A percentile compares a stretch with the other conserved stretches of the same genome.
Conservation (phyloP, 2,329 filamentous ascomycete species). For the Cercospora brassicicola region DNA sequence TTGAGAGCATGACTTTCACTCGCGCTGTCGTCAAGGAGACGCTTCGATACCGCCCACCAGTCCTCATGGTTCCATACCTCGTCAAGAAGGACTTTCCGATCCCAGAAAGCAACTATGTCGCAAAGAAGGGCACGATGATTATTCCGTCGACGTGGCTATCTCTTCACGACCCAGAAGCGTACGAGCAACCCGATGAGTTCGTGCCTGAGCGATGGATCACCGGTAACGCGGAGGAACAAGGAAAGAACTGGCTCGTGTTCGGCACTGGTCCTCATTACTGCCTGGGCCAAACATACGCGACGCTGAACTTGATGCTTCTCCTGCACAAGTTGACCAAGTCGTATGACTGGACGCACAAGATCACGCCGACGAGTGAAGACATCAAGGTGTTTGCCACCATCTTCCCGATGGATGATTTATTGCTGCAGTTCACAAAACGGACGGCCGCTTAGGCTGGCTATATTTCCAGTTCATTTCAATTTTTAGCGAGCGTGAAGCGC, state of each 20-base stretch:
- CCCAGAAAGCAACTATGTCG: slow-evolving; percentile 75
- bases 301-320: slow-evolving; percentile 76
- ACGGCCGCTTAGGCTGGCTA: slow-evolving; percentile 1
- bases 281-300: slow-evolving; percentile 87
- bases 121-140: slow-evolving; percentile 93
- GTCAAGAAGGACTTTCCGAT: slow-evolving; percentile 96
- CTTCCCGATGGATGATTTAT: slow-evolving; percentile 71
- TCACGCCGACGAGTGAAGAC: slow-evolving; percentile 81
- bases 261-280: slow-evolving; percentile 96
- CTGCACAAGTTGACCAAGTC: slow-evolving; percentile 37
- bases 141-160: slow-evolving; percentile 88
- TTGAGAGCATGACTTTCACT: slow-evolving; percentile 83
- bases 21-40: slow-evolving; percentile 88
- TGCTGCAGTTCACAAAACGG: slow-evolving; percentile 26
- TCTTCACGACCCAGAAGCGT: slow-evolving; percentile 88
- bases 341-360: slow-evolving; percentile 79
- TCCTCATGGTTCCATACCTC: slow-evolving; percentile 94
- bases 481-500: slow-evolving; percentile 12
- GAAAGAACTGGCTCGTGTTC: slow-evolving; percentile 97
- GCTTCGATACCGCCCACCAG: slow-evolving; percentile 89
- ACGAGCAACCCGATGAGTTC: slow-evolving; percentile 83
- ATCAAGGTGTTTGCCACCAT: slow-evolving; percentile 99
- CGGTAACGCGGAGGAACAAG: slow-evolving; percentile 83
- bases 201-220: slow-evolving; percentile 86
- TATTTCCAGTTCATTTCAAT: background rate